These are phyloP conservation scores for Gardenia jasminoides DNA, from an alignment of 257 asterid genomes.

Conservation along the genomic window DNA sequence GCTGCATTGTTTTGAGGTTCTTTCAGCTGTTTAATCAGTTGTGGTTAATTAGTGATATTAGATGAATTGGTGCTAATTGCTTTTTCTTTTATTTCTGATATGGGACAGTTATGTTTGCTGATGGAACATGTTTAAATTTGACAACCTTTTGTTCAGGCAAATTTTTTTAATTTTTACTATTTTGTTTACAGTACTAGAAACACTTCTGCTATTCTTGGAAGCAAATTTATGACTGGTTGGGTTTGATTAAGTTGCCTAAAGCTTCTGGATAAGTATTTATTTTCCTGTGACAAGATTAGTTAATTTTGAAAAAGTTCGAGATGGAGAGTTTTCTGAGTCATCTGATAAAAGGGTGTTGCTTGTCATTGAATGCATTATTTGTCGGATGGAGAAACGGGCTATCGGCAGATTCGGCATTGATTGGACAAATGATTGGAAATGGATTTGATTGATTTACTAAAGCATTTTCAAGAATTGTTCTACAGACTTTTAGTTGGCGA, in stretches of 20 bases:
- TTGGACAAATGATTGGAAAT: neutral
- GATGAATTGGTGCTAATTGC: neutral
- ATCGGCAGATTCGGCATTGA: neutral
- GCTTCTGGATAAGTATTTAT: neutral
- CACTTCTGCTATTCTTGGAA: neutral
- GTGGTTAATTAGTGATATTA: neutral
- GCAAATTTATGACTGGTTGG: neutral
- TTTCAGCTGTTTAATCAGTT: neutral
- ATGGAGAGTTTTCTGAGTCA: neutral
- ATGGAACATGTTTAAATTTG: no score
- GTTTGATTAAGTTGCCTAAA: neutral
- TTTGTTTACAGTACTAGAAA: neutral
- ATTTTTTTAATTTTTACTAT: neutral
- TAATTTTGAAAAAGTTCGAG: neutral
- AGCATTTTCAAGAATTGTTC: no score
- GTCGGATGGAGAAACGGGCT: neutral
- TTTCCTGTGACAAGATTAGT: neutral
- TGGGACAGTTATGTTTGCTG: neutral
- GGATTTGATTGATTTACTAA: neutral
- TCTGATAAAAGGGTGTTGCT: neutral
- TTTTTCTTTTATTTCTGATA: neutral
- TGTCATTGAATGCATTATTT: neutral
- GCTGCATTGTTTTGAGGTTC: neutral
- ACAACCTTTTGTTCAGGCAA: no score
- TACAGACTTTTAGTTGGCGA: no score